Evolutionary conservation across 176 grass and related monocot species (phyloP).

Genomic region (Cenchrus fungigraminus): DNA sequence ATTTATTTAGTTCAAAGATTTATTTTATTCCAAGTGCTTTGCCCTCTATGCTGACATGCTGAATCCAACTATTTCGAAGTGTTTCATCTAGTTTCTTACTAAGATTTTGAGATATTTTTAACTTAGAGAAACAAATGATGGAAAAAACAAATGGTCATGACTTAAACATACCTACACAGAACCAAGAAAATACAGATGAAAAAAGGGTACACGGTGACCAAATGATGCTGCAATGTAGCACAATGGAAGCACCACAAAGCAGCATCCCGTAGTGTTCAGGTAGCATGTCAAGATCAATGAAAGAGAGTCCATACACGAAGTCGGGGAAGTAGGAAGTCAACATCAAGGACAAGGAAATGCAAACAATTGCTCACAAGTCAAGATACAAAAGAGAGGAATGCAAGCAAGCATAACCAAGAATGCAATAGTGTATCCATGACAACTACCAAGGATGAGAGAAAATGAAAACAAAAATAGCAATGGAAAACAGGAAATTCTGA

Average conservation of each 20-base stretch:
- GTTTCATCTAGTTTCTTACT: background rate
- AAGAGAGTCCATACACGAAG: conserved; percentile 34
- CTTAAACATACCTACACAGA: background rate
- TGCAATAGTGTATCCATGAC: conserved; percentile 23
- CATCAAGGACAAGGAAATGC: conserved; percentile 47
- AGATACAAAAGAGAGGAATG: conserved; percentile 37
- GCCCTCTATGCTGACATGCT: background rate
- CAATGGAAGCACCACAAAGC: conserved; percentile 9
- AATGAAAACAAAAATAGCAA: conserved; percentile 29
- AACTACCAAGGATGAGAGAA: background rate
- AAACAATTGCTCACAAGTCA: conserved; percentile 51
- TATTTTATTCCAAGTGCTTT: conserved; percentile 26
- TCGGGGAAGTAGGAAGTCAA: conserved; percentile 47
- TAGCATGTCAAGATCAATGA: conserved; percentile 53
- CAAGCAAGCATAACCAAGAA: conserved; percentile 30
- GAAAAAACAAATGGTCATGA: background rate
- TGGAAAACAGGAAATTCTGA: background rate
- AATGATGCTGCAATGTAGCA: conserved; percentile 31
- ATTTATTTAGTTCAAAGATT: conserved; percentile 52
- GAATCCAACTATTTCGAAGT: background rate
- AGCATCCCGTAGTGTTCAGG: conserved; percentile 49
- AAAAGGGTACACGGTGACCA: background rate
- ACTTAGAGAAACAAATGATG: conserved; percentile 9
- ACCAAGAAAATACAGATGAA: conserved; percentile 22
- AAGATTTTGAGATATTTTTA: conserved; percentile 6